Percentiles rank a stretch among this genome's conserved stretches.
phyloP scores from a whole-genome alignment of 495 filamentous ascomycete genomes.

The Letharia columbiana region DNA sequence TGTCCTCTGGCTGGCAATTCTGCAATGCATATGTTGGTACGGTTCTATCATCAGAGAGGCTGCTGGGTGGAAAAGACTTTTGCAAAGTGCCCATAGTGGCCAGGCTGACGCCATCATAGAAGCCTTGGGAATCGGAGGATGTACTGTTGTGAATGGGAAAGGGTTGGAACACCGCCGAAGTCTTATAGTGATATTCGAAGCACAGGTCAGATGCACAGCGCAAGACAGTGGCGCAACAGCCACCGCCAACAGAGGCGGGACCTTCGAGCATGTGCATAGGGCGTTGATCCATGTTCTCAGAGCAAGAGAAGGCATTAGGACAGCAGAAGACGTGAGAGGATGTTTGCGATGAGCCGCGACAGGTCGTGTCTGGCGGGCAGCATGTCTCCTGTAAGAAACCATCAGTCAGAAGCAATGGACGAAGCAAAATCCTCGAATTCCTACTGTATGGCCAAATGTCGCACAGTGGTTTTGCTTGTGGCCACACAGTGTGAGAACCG shows the following conservation, averaged over 20 bases:
- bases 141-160: neutral
- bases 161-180: conserved; percentile 9
- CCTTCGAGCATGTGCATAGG: conserved; percentile 21
- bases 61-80: neutral
- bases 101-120: neutral
- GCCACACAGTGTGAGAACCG: neutral
- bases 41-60: neutral
- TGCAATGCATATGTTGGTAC: neutral
- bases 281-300: neutral
- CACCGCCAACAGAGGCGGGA: conserved; percentile 31
- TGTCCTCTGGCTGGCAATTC: neutral
- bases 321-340: conserved; percentile 16
- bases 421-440: neutral
- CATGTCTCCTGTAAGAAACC: conserved; percentile 10
- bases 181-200: conserved; percentile 19
- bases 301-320: conserved; percentile 8
- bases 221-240: conserved; percentile 34
- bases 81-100: neutral
- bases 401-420: conserved; percentile 2
- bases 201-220: conserved; percentile 26
- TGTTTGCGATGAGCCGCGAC: conserved; percentile 10
- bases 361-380: conserved; percentile 12
- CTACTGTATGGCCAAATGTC: conserved; percentile 11
- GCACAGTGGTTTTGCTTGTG: conserved; percentile 12
- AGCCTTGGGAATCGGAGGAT: neutral